Base-by-base conservation (phyloP, 768 basidiomycete species). In the Psilocybe cubensis region DNA sequence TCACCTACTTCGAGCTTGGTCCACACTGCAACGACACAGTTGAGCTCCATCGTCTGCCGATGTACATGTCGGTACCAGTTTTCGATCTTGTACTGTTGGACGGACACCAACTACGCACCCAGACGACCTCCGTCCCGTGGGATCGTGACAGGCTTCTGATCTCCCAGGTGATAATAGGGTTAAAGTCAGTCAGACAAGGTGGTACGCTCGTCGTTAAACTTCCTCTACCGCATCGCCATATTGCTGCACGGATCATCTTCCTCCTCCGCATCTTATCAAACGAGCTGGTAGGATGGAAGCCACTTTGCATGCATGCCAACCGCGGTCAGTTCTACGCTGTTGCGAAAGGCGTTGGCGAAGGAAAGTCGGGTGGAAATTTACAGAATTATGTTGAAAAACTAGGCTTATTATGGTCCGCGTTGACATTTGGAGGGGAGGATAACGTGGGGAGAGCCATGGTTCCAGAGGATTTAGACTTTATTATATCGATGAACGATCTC, bases 71-170 rank as follows among this genome's bases (percentile, higher is more conserved):
- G 28, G 51, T 5, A 27, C 5, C 23, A 24, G 9, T 7, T 1
- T 52, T 45, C 31, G 50, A 45, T n/a, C 9, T 57, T 3, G 43
- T 52, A 17, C 56, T 57, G 9, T 42, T 57, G 18, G 56, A 57
- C 14, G 56, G 56, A 1, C 56, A 57, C 25, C 56, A 57, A n/a
- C 33, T 57, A 10, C 49, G 56, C 9, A 52, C 50, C 2, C 56
- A 57, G 29, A 35, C 11, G 10, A 24, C 49, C 3, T 21, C 49
- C 2, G 21, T 45, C 9, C 56, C 56, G 25, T 52, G 56, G 56
- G 56, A 57, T 18, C 12, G 8, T 9, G 49, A 57, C 23, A 27
- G 50, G 6, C 56, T 57, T 17, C 50, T 57, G 21, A 57, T 57
- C 21, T 52, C 56, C 11, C 56, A 57, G 24, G 9, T 57, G 10